Percentiles rank a stretch among this genome's conserved stretches.
Conservation (phyloP, 805 yeast species). For the Nadsonia fulvescens region DNA sequence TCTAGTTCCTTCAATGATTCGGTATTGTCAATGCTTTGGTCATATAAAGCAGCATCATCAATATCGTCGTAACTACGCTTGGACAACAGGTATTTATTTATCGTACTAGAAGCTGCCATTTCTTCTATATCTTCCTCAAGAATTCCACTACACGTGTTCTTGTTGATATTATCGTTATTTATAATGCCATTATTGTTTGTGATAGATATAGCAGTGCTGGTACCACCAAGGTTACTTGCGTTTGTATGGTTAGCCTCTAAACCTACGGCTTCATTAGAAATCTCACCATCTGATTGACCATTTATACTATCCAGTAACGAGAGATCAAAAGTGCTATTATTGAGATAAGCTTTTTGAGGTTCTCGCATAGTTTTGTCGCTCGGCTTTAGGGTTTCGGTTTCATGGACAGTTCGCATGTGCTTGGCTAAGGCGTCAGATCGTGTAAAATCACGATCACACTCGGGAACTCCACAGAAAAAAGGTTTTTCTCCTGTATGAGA, state of each 20-base stretch:
- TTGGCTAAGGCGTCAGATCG: conserved; percentile 44
- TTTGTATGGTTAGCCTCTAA: conserved; percentile 4
- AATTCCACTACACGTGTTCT: too few relatives aligned
- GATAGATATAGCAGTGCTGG: conserved; percentile 1
- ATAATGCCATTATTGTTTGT: too few relatives aligned
- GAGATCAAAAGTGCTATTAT: too few relatives aligned
- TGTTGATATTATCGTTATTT: too few relatives aligned
- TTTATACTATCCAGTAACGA: too few relatives aligned
- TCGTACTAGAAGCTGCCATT: too few relatives aligned
- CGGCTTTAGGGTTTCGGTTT: conserved; percentile 16
- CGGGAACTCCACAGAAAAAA: conserved; percentile 45
- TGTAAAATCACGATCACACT: conserved; percentile 42
- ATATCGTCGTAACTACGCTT: conserved; percentile 1
- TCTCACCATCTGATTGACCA: too few relatives aligned
- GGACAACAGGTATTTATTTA: too few relatives aligned
- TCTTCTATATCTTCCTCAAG: too few relatives aligned
- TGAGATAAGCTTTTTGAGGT: conserved; percentile 2
- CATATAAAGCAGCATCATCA: conserved; percentile 9
- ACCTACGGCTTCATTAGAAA: too few relatives aligned
- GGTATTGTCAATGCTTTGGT: conserved; percentile 6
- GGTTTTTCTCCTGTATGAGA: conserved; percentile 54
- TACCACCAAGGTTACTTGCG: conserved; percentile 3
- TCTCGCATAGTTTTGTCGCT: conserved; percentile 6
- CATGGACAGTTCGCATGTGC: conserved; percentile 47
- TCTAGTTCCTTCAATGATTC: too few relatives aligned